phyloP scores from a whole-genome alignment of 306 rosid genomes.

The Prunus salicina region DNA sequence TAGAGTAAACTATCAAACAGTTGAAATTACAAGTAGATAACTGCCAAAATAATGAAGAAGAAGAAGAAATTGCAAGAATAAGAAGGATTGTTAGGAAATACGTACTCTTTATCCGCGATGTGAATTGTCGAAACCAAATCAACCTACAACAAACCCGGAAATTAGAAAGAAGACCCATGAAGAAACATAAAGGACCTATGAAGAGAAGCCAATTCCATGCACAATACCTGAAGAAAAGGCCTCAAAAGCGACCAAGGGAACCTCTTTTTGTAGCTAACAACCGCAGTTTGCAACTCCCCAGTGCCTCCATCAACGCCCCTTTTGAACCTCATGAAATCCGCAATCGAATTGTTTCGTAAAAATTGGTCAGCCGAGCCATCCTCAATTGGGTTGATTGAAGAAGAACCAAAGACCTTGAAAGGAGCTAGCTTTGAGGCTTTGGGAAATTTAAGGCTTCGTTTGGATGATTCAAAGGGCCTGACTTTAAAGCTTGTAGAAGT shows the following conservation, averaged over 20 bases:
- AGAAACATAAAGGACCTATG: conserved; percentile 1
- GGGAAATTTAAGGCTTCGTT: conserved; percentile 21
- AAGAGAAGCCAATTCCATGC: neutral
- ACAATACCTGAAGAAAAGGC: conserved; percentile 73
- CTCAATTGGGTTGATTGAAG: conserved; percentile 38
- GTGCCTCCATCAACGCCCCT: conserved; percentile 46
- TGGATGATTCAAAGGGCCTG: conserved; percentile 35
- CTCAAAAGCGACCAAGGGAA: conserved; percentile 81
- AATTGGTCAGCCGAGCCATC: conserved; percentile 72
- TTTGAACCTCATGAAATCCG: conserved; percentile 88
- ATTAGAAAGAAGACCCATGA: conserved; percentile 13
- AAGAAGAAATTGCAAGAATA: neutral
- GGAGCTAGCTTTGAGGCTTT: conserved; percentile 26
- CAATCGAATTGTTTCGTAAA: conserved; percentile 60
- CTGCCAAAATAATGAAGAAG: neutral
- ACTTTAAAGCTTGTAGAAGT: conserved; percentile 23
- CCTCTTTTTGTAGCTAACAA: conserved; percentile 69
- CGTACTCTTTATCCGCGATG: conserved; percentile 92
- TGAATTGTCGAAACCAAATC: conserved; percentile 98
- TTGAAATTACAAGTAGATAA: neutral
- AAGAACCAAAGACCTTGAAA: conserved; percentile 14
- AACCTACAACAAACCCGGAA: conserved; percentile 53
- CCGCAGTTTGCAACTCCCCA: conserved; percentile 82
- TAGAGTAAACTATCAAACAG: neutral
- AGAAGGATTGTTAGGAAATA: neutral